A percentile compares a stretch with the other conserved stretches of the same genome.
Evolutionary conservation across 192 early-diverging fungal genomes (phyloP).

Genomic region (Funneliformis mosseae): DNA sequence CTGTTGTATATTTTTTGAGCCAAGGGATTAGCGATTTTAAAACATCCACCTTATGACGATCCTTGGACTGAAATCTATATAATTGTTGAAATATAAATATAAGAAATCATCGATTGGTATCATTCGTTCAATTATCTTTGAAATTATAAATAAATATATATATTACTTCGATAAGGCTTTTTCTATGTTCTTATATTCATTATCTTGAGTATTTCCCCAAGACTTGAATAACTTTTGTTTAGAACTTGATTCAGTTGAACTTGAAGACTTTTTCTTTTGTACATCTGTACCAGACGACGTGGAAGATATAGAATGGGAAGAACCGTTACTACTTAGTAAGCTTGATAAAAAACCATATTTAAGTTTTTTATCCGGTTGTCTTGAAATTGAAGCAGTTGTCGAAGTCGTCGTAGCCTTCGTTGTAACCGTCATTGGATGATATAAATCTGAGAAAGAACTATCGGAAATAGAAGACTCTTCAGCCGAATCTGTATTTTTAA

Average conservation of each 20-base stretch:
- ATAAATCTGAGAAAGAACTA: not conserved
- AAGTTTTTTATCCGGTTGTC: not conserved
- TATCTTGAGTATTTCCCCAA: slow-evolving; percentile 22
- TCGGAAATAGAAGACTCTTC: not conserved
- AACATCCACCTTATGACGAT: slow-evolving; percentile 28
- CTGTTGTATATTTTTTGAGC: slow-evolving; percentile 20
- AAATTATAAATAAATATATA: not conserved
- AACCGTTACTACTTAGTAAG: not conserved
- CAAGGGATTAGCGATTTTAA: slow-evolving; percentile 27
- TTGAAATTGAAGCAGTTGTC: not conserved
- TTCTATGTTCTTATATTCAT: slow-evolving; percentile 28
- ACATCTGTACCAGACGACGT: not conserved
- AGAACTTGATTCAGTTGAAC: not conserved
- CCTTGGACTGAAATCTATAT: slow-evolving; percentile 32
- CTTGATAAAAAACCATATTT: not conserved
- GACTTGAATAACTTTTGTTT: slow-evolving; percentile 26
- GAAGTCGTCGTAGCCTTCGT: not conserved
- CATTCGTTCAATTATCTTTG: not conserved
- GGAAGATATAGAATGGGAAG: not conserved
- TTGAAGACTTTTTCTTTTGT: not conserved
- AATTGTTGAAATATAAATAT: not conserved
- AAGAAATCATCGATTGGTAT: not conserved
- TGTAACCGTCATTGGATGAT: not conserved
- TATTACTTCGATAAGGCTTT: slow-evolving; percentile 14
- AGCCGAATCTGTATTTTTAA: not conserved